These are phyloP conservation scores for Saussurea involucrata DNA, from an alignment of 129 eudicot species.

Conservation along the genomic window DNA sequence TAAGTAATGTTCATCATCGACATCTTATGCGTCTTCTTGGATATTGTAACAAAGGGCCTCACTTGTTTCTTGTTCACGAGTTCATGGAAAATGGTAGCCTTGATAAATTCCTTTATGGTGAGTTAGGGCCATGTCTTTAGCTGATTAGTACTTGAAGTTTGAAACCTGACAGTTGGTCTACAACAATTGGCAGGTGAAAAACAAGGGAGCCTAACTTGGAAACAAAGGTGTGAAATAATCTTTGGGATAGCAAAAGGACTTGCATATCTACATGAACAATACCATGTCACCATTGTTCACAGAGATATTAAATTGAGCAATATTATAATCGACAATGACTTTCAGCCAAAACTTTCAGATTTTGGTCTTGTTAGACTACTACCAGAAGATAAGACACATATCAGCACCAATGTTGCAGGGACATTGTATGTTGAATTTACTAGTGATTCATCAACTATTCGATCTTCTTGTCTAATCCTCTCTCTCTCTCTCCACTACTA, in stretches of 20 bases:
- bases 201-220: slow-evolving; percentile 32
- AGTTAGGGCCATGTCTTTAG: slow-evolving; percentile 1
- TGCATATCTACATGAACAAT: slow-evolving; percentile 50
- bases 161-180: neutral
- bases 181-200: slow-evolving; percentile 26
- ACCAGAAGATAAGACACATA: slow-evolving; percentile 30
- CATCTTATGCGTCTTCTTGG: slow-evolving; percentile 46
- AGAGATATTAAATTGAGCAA: slow-evolving; percentile 49
- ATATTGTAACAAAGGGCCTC: slow-evolving; percentile 35
- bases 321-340: slow-evolving; percentile 37
- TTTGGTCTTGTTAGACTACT: slow-evolving; percentile 38
- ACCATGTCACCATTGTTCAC: slow-evolving; percentile 35
- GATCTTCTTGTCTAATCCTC: neutral
- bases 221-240: slow-evolving; percentile 32
- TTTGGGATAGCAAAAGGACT: slow-evolving; percentile 52
- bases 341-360: slow-evolving; percentile 38
- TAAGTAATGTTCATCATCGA: slow-evolving; percentile 34
- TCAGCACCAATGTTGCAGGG: slow-evolving; percentile 41
- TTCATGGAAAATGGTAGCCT: slow-evolving; percentile 44
- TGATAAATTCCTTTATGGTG: slow-evolving; percentile 32
- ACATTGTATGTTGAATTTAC: slow-evolving; percentile 27
- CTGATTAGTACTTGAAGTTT: neutral
- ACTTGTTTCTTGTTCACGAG: slow-evolving; percentile 40
- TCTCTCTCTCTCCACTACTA: neutral
- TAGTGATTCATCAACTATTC: neutral